Conservation (phyloP, 169 alveolate species). For the Babesia caballi region DNA sequence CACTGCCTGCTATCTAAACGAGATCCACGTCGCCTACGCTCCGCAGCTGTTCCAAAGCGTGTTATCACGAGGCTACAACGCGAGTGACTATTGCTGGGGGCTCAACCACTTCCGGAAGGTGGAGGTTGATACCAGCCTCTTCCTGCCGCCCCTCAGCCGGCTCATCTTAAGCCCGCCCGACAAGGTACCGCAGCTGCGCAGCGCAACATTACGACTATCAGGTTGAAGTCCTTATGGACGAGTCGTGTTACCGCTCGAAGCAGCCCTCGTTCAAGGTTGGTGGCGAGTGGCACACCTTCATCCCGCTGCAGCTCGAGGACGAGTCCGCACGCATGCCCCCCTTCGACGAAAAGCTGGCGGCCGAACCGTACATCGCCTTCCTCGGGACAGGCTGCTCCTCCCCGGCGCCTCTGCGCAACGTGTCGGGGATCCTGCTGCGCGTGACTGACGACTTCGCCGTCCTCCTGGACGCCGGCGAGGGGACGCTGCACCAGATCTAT, state of each 20-base stretch:
- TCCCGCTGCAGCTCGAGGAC: too few species aligned
- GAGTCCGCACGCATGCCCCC: not conserved
- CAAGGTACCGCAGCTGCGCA: too few species aligned
- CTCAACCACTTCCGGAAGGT: too few species aligned
- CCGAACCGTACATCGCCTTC: conserved; percentile 71
- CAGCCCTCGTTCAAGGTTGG: too few species aligned
- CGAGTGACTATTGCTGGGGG: too few species aligned
- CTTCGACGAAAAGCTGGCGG: not conserved
- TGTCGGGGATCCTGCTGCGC: conserved; percentile 79
- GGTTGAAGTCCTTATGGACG: too few species aligned
- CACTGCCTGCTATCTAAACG: not conserved
- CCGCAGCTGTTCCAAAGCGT: conserved; percentile 6
- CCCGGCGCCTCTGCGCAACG: conserved; percentile 88
- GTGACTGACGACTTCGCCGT: conserved; percentile 32
- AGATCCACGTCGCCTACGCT: not conserved
- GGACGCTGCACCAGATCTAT: conserved; percentile 83
- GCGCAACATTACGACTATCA: too few species aligned
- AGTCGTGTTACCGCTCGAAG: too few species aligned
- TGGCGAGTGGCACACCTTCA: not conserved
- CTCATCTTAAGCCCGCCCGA: too few species aligned
- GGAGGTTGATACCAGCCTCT: too few species aligned
- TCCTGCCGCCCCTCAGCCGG: too few species aligned
- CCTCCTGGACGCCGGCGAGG: conserved; percentile 88
- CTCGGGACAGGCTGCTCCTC: conserved; percentile 90
- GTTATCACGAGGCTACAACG: too few species aligned